A percentile compares a stretch with the other conserved stretches of the same genome.
Conservation (phyloP, 179 eudicot species). For the Beta lomatogona region DNA sequence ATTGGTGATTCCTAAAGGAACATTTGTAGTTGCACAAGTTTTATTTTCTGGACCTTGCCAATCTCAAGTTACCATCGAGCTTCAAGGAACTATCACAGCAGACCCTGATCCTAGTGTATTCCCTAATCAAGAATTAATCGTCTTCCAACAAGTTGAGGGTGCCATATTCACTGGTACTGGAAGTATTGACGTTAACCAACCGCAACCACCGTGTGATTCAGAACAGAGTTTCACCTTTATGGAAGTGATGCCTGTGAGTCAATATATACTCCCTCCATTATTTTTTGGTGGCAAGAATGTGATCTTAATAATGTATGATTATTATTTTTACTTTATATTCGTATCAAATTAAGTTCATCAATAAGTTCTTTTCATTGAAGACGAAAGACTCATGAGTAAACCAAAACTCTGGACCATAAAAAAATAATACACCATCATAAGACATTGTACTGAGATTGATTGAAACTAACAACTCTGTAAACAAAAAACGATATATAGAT, state of each 20-base stretch:
- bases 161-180: conserved; percentile 27
- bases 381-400: no score
- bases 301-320: not conserved
- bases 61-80: conserved; percentile 26
- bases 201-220: not conserved
- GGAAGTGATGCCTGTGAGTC: conserved; percentile 33
- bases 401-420: no score
- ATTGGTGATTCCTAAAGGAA: conserved; percentile 29
- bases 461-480: no score
- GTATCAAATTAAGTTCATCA: no score
- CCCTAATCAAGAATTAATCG: conserved; percentile 31
- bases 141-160: conserved; percentile 30
- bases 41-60: conserved; percentile 30
- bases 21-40: conserved; percentile 35
- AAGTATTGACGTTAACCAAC: conserved; percentile 23
- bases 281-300: not conserved
- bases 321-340: no score
- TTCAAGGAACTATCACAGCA: conserved; percentile 27
- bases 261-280: no score
- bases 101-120: conserved; percentile 34
- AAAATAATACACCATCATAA: no score
- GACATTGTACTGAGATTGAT: no score
- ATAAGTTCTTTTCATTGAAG: no score
- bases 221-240: conserved; percentile 18
- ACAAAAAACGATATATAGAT: no score